Percentiles rank a stretch among this genome's conserved stretches.
phyloP scores from a whole-genome alignment of 2,329 filamentous ascomycete species.

The Alternaria consortialis region DNA sequence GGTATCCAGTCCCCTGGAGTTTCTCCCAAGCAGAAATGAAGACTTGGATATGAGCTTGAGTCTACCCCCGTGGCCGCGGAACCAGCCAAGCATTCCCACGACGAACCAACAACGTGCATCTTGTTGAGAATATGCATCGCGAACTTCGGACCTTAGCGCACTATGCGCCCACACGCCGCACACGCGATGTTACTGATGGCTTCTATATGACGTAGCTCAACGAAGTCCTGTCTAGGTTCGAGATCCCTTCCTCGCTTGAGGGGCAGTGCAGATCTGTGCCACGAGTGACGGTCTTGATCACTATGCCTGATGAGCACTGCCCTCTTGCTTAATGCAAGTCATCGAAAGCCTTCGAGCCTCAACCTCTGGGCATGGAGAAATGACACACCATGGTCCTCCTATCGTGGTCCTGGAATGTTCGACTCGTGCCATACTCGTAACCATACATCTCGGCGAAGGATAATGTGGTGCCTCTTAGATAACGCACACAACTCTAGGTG shows the following conservation, averaged over 20 bases:
- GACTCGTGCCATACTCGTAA: background rate
- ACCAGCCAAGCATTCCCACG: background rate
- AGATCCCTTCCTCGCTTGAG: background rate
- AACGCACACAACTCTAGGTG: background rate
- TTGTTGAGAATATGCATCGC: constrained; percentile 8
- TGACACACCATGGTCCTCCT: background rate
- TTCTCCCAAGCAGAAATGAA: background rate
- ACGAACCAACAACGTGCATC: background rate
- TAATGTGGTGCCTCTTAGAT: background rate
- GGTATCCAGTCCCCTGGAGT: background rate
- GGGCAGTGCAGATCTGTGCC: background rate
- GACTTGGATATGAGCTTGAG: background rate
- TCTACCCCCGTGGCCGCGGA: constrained; percentile 3
- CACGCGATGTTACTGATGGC: constrained; percentile 6
- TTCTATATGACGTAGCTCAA: background rate
- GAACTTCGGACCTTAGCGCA: constrained; percentile 5
- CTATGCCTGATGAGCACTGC: background rate
- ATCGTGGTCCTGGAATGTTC: background rate
- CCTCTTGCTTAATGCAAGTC: constrained; percentile 5
- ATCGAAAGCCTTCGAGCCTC: background rate
- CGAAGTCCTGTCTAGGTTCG: background rate
- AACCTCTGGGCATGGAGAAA: background rate
- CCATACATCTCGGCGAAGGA: background rate
- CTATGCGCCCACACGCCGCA: constrained; percentile 1
- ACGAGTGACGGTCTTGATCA: background rate